These are phyloP conservation scores for Alternaria conjuncta DNA, from an alignment of 2,329 filamentous ascomycete species.

Conservation along the genomic window DNA sequence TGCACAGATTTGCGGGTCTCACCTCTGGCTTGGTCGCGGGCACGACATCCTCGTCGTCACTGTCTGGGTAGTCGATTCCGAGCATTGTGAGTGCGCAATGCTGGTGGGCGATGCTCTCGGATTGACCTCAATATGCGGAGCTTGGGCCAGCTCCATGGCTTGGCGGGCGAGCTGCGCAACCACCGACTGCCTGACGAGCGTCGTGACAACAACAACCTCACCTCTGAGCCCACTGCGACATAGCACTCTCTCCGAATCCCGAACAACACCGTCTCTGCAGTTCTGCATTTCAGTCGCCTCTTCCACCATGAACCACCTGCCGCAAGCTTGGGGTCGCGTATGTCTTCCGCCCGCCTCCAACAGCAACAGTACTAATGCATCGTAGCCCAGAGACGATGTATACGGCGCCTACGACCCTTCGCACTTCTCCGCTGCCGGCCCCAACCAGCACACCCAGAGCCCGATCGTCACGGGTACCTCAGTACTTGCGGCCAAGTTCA, in stretches of 20 bases:
- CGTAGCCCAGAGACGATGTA: constrained; percentile 91
- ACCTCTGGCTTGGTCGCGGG: constrained; percentile 46
- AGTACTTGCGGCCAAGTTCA: constrained; percentile 93
- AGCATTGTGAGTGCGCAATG: constrained; percentile 42
- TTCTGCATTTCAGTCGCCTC: neutral
- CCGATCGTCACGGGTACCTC: constrained; percentile 97
- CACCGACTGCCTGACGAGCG: constrained; percentile 39
- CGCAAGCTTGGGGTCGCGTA: constrained; percentile 71
- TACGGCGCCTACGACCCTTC: constrained; percentile 93
- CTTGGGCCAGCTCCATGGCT: constrained; percentile 34
- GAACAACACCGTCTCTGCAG: neutral
- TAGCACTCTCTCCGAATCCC: constrained; percentile 1
- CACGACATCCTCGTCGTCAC: constrained; percentile 54
- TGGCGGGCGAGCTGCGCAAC: constrained; percentile 27
- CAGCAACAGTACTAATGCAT: constrained; percentile 30
- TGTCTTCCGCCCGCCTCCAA: constrained; percentile 33
- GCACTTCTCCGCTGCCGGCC: constrained; percentile 74
- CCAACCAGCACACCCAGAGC: constrained; percentile 81
- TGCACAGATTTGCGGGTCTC: constrained; percentile 36
- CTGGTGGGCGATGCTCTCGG: constrained; percentile 1
- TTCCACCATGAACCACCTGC: constrained; percentile 67
- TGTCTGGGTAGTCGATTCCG: constrained; percentile 53
- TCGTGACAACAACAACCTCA: constrained; percentile 29
- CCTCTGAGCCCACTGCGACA: constrained; percentile 21
- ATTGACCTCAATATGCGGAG: constrained; percentile 21